A percentile compares a stretch with the other conserved stretches of the same genome.
phyloP scores from a whole-genome alignment of 768 basidiomycete species.

The Phanerodontia chrysosporium region DNA sequence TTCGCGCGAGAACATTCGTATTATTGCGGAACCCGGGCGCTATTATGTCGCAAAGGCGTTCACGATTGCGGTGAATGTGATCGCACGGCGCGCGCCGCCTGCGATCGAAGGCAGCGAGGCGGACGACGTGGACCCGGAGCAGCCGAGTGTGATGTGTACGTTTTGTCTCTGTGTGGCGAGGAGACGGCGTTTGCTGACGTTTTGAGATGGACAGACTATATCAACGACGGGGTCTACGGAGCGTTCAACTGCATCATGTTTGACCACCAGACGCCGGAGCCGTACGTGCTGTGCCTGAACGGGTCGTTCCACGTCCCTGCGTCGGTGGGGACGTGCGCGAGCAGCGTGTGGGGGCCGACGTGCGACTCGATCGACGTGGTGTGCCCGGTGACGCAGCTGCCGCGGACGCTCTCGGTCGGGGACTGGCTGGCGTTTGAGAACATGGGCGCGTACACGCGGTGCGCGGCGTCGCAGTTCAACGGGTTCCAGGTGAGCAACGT shows the following conservation, averaged over 20 bases:
- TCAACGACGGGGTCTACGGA: slow-evolving; percentile 99
- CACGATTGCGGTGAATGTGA: slow-evolving; percentile 88
- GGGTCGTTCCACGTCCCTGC: slow-evolving; percentile 57
- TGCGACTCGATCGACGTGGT: slow-evolving; percentile 98
- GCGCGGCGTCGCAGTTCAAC: slow-evolving; percentile 95
- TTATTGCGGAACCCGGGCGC: slow-evolving; percentile 95
- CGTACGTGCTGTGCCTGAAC: slow-evolving; percentile 69
- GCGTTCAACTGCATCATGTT: slow-evolving; percentile 96
- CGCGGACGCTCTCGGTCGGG: slow-evolving; percentile 73
- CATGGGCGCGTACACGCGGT: slow-evolving; percentile 99
- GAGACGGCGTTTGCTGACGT: background rate
- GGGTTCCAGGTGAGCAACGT: slow-evolving; percentile 82
- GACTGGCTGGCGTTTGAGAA: slow-evolving; percentile 98
- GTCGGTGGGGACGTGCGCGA: slow-evolving; percentile 39
- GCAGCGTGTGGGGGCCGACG: slow-evolving; percentile 96
- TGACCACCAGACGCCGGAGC: slow-evolving; percentile 81
- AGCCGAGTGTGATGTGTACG: slow-evolving; percentile 87
- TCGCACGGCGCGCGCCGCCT: slow-evolving; percentile 72
- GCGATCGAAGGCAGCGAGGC: slow-evolving; percentile 26
- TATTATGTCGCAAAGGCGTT: slow-evolving; percentile 93
- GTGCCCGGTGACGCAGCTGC: slow-evolving; percentile 56
- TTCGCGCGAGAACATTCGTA: slow-evolving; percentile 56
- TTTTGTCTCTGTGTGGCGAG: slow-evolving; percentile 23
- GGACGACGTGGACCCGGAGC: slow-evolving; percentile 28
- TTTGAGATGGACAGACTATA: slow-evolving; percentile 68